Evolutionary conservation across 2,329 filamentous ascomycete species (phyloP).

Genomic region (Knufia fluminis): DNA sequence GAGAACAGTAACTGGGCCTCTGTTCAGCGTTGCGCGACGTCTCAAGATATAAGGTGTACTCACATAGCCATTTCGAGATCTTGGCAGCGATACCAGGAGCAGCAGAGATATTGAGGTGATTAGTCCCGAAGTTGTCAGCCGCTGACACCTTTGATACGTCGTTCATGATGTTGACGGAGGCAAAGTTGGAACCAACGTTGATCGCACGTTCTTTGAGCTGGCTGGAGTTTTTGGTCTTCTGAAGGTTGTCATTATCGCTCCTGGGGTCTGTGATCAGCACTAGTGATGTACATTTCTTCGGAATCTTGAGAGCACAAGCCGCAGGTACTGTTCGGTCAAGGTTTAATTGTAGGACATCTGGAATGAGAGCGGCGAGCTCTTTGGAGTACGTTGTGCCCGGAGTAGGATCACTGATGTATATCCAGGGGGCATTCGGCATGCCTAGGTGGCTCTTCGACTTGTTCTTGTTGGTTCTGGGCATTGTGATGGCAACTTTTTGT

Average conservation of each 20-base stretch:
- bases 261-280: slow-evolving; percentile 11
- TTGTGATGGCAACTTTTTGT: too few species aligned
- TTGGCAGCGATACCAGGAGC: slow-evolving; percentile 13
- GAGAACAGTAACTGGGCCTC: slow-evolving; percentile 15
- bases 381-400: slow-evolving; percentile 8
- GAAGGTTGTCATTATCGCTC: slow-evolving; percentile 6
- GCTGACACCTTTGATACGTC: background rate
- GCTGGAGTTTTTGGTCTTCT: slow-evolving; percentile 12
- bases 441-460: background rate
- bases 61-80: slow-evolving; percentile 20
- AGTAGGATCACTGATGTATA: slow-evolving; percentile 20
- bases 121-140: slow-evolving; percentile 13
- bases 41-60: too few species aligned
- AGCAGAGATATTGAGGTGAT: slow-evolving; percentile 19
- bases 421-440: slow-evolving; percentile 15
- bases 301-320: background rate
- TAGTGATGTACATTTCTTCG: slow-evolving; percentile 6
- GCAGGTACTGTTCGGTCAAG: background rate
- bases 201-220: slow-evolving; percentile 13
- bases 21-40: too few species aligned
- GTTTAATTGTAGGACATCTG: background rate
- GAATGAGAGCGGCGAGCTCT: slow-evolving; percentile 14
- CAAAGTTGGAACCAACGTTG: slow-evolving; percentile 17
- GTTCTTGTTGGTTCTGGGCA: background rate
- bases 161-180: slow-evolving; percentile 15